Evolutionary conservation across 1,284 basidiomycete species (phyloP).

Genomic region (Rhodotorula sp.): DNA sequence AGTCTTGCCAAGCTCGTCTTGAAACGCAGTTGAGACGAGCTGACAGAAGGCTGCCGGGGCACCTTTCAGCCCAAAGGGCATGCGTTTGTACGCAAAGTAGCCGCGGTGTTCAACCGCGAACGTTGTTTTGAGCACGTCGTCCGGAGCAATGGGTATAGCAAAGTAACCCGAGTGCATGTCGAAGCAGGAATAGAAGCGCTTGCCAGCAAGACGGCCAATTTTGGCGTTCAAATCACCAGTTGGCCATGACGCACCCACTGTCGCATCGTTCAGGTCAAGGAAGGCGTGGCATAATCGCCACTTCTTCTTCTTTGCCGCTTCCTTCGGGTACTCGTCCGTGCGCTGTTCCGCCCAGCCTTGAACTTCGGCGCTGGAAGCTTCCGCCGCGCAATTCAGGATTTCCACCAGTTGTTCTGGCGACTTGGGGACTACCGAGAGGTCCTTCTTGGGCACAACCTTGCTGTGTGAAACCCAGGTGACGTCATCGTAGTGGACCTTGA

Average conservation of each 20-base stretch:
- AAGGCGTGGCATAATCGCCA: conserved; percentile 7
- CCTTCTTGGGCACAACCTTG: conserved; percentile 3
- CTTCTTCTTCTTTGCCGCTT: conserved; percentile 4
- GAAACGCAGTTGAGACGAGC: neutral
- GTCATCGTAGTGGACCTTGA: neutral
- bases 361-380: neutral
- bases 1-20: neutral
- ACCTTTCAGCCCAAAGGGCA: conserved; percentile 6
- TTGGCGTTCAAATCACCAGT: conserved; percentile 3
- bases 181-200: conserved; percentile 6
- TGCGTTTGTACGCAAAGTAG: conserved; percentile 11
- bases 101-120: conserved; percentile 9
- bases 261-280: conserved; percentile 12
- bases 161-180: conserved; percentile 9
- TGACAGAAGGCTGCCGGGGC: conserved; percentile 2
- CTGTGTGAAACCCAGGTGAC: conserved; percentile 2
- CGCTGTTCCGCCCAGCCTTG: conserved; percentile 1
- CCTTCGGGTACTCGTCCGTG: neutral
- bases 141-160: conserved; percentile 1
- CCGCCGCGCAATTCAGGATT: neutral
- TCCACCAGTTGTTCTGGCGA: neutral
- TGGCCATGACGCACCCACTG: conserved; percentile 3
- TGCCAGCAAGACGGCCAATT: conserved; percentile 6
- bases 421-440: neutral
- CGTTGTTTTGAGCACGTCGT: conserved; percentile 7